These are phyloP conservation scores for Phalaenopsis aphrodite DNA, from an alignment of 106 monocot species.

Conservation along the genomic window DNA sequence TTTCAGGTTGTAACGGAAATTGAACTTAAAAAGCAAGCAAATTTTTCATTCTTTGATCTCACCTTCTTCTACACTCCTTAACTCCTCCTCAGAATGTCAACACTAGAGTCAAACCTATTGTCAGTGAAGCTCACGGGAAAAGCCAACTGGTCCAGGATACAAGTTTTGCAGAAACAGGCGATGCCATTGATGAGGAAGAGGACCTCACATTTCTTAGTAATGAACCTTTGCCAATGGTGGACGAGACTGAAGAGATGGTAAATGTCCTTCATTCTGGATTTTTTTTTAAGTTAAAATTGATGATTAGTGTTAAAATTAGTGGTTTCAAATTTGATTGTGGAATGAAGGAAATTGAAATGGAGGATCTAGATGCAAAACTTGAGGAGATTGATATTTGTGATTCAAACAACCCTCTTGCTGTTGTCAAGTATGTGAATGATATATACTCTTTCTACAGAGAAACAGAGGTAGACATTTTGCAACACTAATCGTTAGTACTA, in stretches of 20 bases:
- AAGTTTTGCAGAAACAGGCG: conserved; percentile 7
- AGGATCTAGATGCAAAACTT: conserved; percentile 38
- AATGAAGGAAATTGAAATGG: conserved; percentile 67
- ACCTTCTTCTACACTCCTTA: not conserved
- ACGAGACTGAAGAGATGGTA: conserved; percentile 58
- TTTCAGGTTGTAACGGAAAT: conserved; percentile 26
- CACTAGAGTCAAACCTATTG: conserved; percentile 17
- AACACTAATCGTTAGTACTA: not conserved
- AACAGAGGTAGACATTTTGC: conserved; percentile 44
- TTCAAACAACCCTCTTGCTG: conserved; percentile 55
- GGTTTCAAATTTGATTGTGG: conserved; percentile 30
- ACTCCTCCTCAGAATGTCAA: not conserved
- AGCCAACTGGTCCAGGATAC: not conserved
- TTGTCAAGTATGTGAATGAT: conserved; percentile 61
- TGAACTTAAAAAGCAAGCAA: not conserved
- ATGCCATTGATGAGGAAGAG: conserved; percentile 35
- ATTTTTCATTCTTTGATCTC: not conserved
- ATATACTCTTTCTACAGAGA: conserved; percentile 51
- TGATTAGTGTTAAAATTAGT: not conserved
- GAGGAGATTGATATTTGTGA: conserved; percentile 62
- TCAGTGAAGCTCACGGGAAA: conserved; percentile 30
- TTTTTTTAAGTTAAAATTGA: not conserved
- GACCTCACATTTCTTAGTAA: conserved; percentile 23
- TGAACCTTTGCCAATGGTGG: conserved; percentile 35
- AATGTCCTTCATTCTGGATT: not conserved